Conservation (phyloP, 2,329 filamentous ascomycete genomes). For the Trichoderma sp. region DNA sequence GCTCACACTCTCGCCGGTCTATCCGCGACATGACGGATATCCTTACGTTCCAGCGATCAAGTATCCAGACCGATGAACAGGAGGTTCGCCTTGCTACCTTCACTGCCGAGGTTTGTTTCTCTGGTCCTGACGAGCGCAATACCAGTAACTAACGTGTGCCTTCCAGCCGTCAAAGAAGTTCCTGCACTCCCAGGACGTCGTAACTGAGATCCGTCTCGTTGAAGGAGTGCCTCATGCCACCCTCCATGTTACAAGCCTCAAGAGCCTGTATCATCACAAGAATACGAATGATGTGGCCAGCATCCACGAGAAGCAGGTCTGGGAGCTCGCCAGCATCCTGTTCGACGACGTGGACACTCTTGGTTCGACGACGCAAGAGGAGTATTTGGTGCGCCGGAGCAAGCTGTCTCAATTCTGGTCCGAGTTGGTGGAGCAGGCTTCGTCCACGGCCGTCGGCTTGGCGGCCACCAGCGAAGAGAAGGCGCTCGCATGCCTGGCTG, state of each 20-base stretch:
- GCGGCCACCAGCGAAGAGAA: constrained; percentile 75
- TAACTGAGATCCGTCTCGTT: constrained; percentile 56
- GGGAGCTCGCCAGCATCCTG: constrained; percentile 83
- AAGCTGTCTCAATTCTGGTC: constrained; percentile 70
- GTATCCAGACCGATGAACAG: constrained; percentile 63
- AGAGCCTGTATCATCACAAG: constrained; percentile 47
- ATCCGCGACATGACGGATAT: constrained; percentile 37
- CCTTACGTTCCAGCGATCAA: constrained; percentile 43
- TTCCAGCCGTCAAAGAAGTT: constrained; percentile 57
- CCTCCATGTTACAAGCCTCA: constrained; percentile 45
- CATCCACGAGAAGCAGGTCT: constrained; percentile 72
- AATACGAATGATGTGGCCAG: constrained; percentile 49
- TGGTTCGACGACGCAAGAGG: constrained; percentile 46
- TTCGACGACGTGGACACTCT: constrained; percentile 68
- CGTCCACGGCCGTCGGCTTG: constrained; percentile 57
- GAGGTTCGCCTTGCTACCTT: constrained; percentile 68
- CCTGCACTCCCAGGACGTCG: constrained; percentile 56
- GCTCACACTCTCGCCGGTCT: constrained; percentile 45
- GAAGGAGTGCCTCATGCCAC: constrained; percentile 63
- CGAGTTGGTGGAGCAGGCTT: constrained; percentile 63
- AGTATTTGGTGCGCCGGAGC: constrained; percentile 55
- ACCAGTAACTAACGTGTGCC: constrained; percentile 27
- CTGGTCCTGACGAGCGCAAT: background rate
- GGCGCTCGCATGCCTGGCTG: constrained; percentile 77
- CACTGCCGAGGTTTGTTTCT: constrained; percentile 52